A percentile compares a stretch with the other conserved stretches of the same genome.
Conservation (phyloP, 805 yeast genomes). For the Maudiozyma saulgeensis region DNA sequence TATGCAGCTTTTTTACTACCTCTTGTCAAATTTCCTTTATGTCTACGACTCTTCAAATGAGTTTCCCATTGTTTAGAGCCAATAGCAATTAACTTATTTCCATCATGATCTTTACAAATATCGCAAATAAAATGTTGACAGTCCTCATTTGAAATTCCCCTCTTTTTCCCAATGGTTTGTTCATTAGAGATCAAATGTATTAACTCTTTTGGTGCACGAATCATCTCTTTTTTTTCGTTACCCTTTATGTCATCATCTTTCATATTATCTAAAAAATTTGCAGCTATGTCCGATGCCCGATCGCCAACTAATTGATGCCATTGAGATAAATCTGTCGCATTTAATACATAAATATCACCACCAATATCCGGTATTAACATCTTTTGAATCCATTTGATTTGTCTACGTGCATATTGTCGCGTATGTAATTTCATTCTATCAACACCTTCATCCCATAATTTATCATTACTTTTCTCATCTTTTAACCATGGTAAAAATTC, state of each 20-base stretch:
- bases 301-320: conserved; percentile 54
- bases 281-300: conserved; percentile 46
- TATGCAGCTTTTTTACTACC: conserved; percentile 44
- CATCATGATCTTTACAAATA: conserved; percentile 48
- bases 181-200: conserved; percentile 19
- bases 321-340: conserved; percentile 58
- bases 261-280: conserved; percentile 28
- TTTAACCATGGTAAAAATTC: conserved; percentile 70
- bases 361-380: conserved; percentile 53
- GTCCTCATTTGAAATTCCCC: conserved; percentile 36
- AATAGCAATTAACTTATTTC: conserved; percentile 51
- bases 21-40: conserved; percentile 41
- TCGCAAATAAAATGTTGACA: conserved; percentile 54
- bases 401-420: conserved; percentile 76
- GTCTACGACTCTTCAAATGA: conserved; percentile 63
- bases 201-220: conserved; percentile 34
- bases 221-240: background rate
- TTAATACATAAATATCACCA: conserved; percentile 55
- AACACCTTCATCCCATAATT: conserved; percentile 38
- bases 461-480: conserved; percentile 12
- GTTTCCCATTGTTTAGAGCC: conserved; percentile 64
- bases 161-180: conserved; percentile 3
- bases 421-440: conserved; percentile 78
- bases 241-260: conserved; percentile 8
- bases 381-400: conserved; percentile 83